Evolutionary conservation across 129 eudicot species (phyloP), one percentile per base, ranked within the genome.

Genomic region (Ambrosia trifida): DNA sequence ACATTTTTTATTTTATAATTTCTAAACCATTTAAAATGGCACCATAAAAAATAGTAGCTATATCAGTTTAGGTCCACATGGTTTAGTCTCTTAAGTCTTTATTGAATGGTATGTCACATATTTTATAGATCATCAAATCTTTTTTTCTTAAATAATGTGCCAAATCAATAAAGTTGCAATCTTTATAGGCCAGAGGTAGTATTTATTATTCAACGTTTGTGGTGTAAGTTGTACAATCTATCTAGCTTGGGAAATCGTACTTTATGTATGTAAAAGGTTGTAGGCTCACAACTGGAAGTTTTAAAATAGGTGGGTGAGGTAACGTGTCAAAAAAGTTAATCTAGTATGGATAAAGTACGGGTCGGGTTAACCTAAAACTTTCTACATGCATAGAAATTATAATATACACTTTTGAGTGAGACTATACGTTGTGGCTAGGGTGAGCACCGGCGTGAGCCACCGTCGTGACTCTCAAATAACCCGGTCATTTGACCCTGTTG

Each of bases 71-170:
- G 44, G 44, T 40, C 44, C 44, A 40, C 44, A 40, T 7, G 7
- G 41, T 36, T 36, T 36, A 36, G 41, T 36, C 41, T 36, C 44
- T 7, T 40, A n/a, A n/a, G n/a, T n/a, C n/a, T 40, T 40, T 10
- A 40, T 40, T 40, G 44, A 40, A 40, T 40, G 44, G 44, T 58
- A 11, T 24, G 16, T 57, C 7, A 52, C 36, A 57, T 57, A 57
- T 57, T 32, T 60, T 11, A 60, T 3, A 7, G 45, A 14, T 61
- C 67, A 14, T 33, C 67, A 61, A 14, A 35, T 61, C 3, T 11
- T 32, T 61, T 32, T 61, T 61, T 58, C 28, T 61, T 61, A 33
- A 61, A 61, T 24, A 31, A 32, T 36, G 33, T 32, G 47, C 17
- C 68, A 4, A 63, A 31, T 63, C 47, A n/a, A 63, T 35, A 10